phyloP scores from a whole-genome alignment of 495 filamentous ascomycete genomes.

The Talaromyces stipitatus region DNA sequence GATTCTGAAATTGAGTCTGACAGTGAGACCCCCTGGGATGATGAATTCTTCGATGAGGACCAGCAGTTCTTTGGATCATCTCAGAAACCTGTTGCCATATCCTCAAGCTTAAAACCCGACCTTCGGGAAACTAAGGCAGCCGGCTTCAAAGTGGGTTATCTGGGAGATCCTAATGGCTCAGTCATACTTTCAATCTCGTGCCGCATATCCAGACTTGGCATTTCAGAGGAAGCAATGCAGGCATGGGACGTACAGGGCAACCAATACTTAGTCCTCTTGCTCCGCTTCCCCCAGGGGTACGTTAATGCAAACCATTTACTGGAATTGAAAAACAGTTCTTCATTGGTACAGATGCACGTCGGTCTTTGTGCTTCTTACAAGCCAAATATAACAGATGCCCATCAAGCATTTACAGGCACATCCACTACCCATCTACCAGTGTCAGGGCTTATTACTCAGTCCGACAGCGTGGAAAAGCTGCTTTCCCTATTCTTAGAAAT shows the following conservation, averaged over 20 bases:
- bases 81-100: conserved; percentile 13
- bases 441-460: conserved; percentile 4
- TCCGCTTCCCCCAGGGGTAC: conserved; percentile 60
- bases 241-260: conserved; percentile 64
- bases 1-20: conserved; percentile 15
- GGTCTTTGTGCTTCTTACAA: conserved; percentile 45
- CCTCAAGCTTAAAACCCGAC: conserved; percentile 49
- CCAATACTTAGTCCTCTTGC: conserved; percentile 71
- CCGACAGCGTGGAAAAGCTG: conserved; percentile 16
- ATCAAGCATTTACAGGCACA: conserved; percentile 41
- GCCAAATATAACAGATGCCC: conserved; percentile 30
- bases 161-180: conserved; percentile 44
- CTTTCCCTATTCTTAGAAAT: conserved; percentile 60
- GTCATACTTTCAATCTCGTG: conserved; percentile 56
- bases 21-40: conserved; percentile 22
- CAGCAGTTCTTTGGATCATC: conserved; percentile 19
- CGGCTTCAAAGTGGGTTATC: conserved; percentile 68
- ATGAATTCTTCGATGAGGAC: conserved; percentile 26
- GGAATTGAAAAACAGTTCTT: conserved; percentile 6
- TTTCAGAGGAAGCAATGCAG: conserved; percentile 68
- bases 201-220: conserved; percentile 58
- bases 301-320: conserved; percentile 41
- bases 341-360: conserved; percentile 29
- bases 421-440: conserved; percentile 14
- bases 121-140: conserved; percentile 51